phyloP scores from a whole-genome alignment of 177 flowering plant genomes.

The Tripterygium wilfordii region DNA sequence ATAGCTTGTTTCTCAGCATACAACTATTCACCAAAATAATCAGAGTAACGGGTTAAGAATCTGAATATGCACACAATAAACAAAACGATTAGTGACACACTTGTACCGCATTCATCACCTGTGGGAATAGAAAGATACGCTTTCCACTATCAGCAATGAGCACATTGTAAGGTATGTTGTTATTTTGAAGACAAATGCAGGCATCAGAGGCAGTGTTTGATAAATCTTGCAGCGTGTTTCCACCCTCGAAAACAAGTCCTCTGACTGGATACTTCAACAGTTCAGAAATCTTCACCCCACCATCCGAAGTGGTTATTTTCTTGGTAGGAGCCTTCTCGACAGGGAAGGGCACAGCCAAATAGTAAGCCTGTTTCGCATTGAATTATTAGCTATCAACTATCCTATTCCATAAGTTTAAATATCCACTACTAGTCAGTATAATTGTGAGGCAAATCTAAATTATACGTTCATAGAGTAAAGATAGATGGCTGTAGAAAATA shows the following conservation, averaged over 20 bases:
- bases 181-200: conserved; percentile 67
- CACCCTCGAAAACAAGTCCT: conserved; percentile 74
- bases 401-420: too few relatives aligned
- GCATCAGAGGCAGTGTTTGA: conserved; percentile 53
- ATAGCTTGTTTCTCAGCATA: conserved; percentile 95
- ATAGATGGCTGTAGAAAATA: too few relatives aligned
- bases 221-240: conserved; percentile 35
- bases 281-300: conserved; percentile 46
- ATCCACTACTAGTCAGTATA: too few relatives aligned
- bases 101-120: conserved; percentile 33
- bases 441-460: too few relatives aligned
- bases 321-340: conserved; percentile 67
- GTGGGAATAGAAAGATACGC: conserved; percentile 63
- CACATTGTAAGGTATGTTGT: conserved; percentile 76
- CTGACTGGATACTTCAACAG: conserved; percentile 67
- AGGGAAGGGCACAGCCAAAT: conserved; percentile 67
- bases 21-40: conserved; percentile 34
- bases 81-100: neutral
- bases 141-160: conserved; percentile 70
- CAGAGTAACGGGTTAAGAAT: neutral
- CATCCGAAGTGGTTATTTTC: conserved; percentile 28
- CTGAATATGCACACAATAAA: too few relatives aligned
- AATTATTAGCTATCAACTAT: too few relatives aligned
- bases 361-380: conserved; percentile 56
- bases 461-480: too few relatives aligned